These are phyloP conservation scores for Fusarium equiseti DNA, from an alignment of 2,329 filamentous ascomycete genomes.

Conservation along the genomic window DNA sequence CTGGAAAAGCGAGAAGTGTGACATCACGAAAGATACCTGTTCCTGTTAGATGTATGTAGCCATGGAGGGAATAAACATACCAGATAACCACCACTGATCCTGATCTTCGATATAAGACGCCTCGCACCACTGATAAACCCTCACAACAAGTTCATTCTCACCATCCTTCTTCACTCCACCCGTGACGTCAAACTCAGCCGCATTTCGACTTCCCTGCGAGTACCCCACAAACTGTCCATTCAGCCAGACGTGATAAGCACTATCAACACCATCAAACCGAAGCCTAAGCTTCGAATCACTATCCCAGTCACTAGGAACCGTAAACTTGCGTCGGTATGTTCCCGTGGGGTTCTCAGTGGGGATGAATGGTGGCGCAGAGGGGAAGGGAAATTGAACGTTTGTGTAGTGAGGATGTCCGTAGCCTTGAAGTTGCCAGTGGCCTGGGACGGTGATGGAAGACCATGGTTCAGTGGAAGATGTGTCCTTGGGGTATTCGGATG, in stretches of 20 bases:
- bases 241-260: conserved; percentile 19
- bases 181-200: conserved; percentile 8
- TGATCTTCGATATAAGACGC: conserved; percentile 18
- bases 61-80: rapidly evolving
- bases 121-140: conserved; percentile 23
- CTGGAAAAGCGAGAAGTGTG: conserved; percentile 1
- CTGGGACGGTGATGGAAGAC: neutral
- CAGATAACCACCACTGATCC: conserved; percentile 26
- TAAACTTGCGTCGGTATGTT: conserved; percentile 3
- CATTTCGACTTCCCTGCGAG: conserved; percentile 18
- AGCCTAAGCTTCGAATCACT: conserved; percentile 4
- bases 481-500: neutral
- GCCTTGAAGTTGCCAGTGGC: conserved; percentile 22
- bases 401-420: conserved; percentile 19
- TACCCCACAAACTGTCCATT: conserved; percentile 14
- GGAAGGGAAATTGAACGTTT: conserved; percentile 20
- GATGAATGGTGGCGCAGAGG: conserved; percentile 15
- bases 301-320: neutral
- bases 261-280: conserved; percentile 17
- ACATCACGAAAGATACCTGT: conserved; percentile 19
- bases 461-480: neutral
- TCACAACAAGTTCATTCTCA: conserved; percentile 3
- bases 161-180: neutral
- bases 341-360: conserved; percentile 16
- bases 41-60: rapidly evolving